These are phyloP conservation scores for Acanthamoeba healyi DNA, from an alignment of 208 protist genomes.

Conservation along the genomic window DNA sequence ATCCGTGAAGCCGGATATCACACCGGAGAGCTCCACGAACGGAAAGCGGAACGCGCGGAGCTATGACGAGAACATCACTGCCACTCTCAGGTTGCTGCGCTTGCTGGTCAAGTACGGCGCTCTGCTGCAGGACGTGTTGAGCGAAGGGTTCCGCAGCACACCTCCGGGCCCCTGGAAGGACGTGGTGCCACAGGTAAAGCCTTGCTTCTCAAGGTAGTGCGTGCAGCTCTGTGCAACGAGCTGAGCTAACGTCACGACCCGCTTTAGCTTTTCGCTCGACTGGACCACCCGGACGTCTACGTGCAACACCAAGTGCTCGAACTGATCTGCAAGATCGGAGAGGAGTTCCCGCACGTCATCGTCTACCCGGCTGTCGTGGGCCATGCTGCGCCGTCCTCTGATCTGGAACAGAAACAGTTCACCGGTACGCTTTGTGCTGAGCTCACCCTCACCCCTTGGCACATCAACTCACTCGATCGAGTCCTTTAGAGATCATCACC, in stretches of 20 bases:
- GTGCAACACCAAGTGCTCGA: constrained; percentile 70
- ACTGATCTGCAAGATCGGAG: constrained; percentile 76
- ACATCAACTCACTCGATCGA: background rate
- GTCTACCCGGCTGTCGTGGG: constrained; percentile 77
- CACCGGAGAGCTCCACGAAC: background rate
- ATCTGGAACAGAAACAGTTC: constrained; percentile 56
- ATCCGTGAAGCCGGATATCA: background rate
- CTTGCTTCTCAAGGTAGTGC: no score
- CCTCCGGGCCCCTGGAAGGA: constrained; percentile 37
- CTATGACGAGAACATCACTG: constrained; percentile 58
- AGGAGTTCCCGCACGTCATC: constrained; percentile 76
- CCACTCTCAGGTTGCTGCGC: constrained; percentile 58
- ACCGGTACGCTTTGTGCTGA: background rate
- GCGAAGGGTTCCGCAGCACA: constrained; percentile 21
- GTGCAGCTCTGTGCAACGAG: no score
- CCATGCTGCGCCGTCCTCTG: background rate
- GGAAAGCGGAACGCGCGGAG: background rate
- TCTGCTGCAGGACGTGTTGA: constrained; percentile 5
- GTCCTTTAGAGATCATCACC: constrained; percentile 7
- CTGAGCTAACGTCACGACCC: background rate
- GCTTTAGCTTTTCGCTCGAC: constrained; percentile 78
- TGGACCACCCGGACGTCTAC: constrained; percentile 40
- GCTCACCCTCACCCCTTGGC: background rate
- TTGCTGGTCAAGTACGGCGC: constrained; percentile 61
- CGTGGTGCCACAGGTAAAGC: constrained; percentile 49